Evolutionary conservation across 1,284 basidiomycete genomes (phyloP).

Genomic region (Volvariella volvacea): DNA sequence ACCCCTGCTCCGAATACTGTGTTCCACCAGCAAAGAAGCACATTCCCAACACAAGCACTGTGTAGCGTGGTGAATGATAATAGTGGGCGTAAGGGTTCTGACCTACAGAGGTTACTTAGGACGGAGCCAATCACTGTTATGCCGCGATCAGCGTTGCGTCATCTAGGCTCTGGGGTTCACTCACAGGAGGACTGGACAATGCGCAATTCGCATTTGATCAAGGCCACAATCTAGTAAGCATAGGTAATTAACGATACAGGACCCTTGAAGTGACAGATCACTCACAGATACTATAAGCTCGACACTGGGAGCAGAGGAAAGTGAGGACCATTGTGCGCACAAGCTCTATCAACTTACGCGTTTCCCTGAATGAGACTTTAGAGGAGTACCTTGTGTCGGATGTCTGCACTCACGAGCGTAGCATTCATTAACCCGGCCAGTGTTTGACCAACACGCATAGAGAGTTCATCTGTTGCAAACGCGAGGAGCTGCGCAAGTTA

Average conservation of each 20-base stretch:
- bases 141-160: too few relatives aligned
- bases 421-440: conserved; percentile 83
- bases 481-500: conserved; percentile 56
- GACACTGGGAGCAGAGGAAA: conserved; percentile 44
- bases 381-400: conserved; percentile 4
- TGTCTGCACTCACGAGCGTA: conserved; percentile 54
- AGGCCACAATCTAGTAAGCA: conserved; percentile 76
- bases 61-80: conserved; percentile 13
- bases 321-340: conserved; percentile 5
- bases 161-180: conserved; percentile 26
- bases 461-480: conserved; percentile 85
- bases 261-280: conserved; percentile 9
- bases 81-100: conserved; percentile 5
- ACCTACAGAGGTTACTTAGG: conserved; percentile 69
- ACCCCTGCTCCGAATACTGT: conserved; percentile 67
- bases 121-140: conserved; percentile 74
- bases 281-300: conserved; percentile 76
- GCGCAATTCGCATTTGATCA: conserved; percentile 72
- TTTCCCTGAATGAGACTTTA: conserved; percentile 48
- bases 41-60: conserved; percentile 80
- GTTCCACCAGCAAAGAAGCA: conserved; percentile 70
- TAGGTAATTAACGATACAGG: conserved; percentile 11
- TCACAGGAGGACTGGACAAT: conserved; percentile 80
- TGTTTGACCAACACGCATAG: conserved; percentile 78
- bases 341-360: conserved; percentile 46